Evolutionary conservation across 495 filamentous ascomycete species (phyloP).

Genomic region (Tuber brumale): DNA sequence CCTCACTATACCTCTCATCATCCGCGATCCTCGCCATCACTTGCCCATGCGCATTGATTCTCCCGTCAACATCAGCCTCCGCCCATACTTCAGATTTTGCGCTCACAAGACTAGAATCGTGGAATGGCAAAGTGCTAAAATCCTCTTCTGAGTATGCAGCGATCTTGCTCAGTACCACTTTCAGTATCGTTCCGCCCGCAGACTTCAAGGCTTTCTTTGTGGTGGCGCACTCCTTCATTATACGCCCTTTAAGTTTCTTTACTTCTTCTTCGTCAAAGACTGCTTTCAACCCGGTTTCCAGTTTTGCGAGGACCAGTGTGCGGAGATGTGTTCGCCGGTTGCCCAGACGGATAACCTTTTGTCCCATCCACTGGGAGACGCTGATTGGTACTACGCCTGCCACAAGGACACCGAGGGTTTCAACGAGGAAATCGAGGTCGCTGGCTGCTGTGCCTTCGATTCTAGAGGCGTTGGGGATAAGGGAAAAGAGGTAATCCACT

Average conservation of each 20-base stretch:
- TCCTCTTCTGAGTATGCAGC: constrained; percentile 14
- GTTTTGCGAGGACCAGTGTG: constrained; percentile 15
- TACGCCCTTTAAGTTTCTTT: constrained; percentile 24
- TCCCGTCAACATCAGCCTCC: neutral
- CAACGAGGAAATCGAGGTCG: constrained; percentile 24
- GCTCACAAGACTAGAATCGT: constrained; percentile 12
- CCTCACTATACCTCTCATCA: neutral
- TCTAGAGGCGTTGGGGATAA: constrained; percentile 11
- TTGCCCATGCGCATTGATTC: neutral
- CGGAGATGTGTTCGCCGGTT: constrained; percentile 22
- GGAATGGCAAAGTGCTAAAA: constrained; percentile 11
- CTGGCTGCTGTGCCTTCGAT: constrained; percentile 14
- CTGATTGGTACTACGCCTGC: constrained; percentile 23
- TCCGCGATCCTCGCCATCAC: neutral
- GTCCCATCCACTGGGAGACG: constrained; percentile 27
- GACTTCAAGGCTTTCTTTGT: constrained; percentile 18
- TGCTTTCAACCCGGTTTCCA: constrained; percentile 21
- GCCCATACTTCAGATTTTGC: neutral
- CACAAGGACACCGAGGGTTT: constrained; percentile 23
- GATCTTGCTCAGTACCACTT: constrained; percentile 12
- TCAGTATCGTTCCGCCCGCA: constrained; percentile 15
- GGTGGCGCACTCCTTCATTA: constrained; percentile 11
- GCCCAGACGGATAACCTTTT: constrained; percentile 29
- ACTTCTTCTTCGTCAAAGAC: constrained; percentile 16
- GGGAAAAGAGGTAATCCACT: constrained; percentile 17